Base-by-base conservation (phyloP, 2,329 filamentous ascomycete species). In the Cylindrodendrum hubeiense region DNA sequence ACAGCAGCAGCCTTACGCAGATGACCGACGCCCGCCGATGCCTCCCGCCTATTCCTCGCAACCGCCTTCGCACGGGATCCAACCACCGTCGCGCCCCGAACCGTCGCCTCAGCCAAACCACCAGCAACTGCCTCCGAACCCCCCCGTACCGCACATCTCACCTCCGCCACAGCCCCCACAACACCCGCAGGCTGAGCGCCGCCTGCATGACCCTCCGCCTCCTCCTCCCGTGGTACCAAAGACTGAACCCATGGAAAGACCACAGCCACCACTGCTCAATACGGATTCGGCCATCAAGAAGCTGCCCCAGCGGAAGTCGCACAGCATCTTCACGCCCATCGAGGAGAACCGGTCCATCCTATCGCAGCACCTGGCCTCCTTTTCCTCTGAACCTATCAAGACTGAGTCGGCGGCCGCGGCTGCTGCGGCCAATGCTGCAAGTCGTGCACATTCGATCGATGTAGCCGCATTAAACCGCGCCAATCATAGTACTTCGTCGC, bases 241-340 rank as follows among this genome's bases (percentile, higher is more conserved):
- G 71, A 74, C 77, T 9, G 85, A 89, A n/a, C 81, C 83, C 10
- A 80, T 83, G 22, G 82, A 86, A 17, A 79, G 83, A 37, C 79
- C 81, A 4, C 80, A 83, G 64, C 80, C 82, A 34, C 85, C 81
- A 9, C 73, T 85, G 46, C 75, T 86, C 56, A 87, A 87, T 70
- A 88, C 83, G 6, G 83, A 83, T 52, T 79, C 80, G 37, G 82
- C 82, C 19, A 86, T 89, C 67, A 88, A 88, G 78, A 89, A 87
- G 71, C 82, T 93, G 68, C 90, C 91, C 2, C 92, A 91, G 74
- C 90, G 93, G 34, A 95, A 95, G 78, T 91, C 91, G 22, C 91
- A 95, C 77, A 98, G 95, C 78, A 98, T 99, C 65, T 98, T 98
- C 77, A 99, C 96, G 0, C 96, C 96, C 0, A 97, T 99, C 67